Evolutionary conservation across 2,329 filamentous ascomycete species (phyloP).

Genomic region (Hypoxylon sp.): DNA sequence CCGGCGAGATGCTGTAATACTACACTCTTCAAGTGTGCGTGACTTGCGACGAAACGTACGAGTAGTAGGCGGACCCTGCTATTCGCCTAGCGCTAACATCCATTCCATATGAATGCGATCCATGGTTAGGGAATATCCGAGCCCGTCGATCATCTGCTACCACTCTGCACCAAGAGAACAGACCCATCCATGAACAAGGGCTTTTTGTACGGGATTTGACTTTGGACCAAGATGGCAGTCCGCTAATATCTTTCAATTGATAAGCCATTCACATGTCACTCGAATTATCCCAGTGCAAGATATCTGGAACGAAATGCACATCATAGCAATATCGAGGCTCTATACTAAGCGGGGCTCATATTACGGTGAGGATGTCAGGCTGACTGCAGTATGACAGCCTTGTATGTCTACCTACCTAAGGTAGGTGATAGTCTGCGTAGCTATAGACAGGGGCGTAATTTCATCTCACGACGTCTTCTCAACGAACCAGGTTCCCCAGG

Average conservation of each 20-base stretch:
- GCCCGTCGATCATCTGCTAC: conserved; percentile 23
- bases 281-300: neutral
- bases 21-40: conserved; percentile 5
- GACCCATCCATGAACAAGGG: conserved; percentile 2
- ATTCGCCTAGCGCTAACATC: conserved; percentile 16
- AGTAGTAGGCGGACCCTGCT: conserved; percentile 10
- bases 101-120: conserved; percentile 19
- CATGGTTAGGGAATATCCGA: conserved; percentile 28
- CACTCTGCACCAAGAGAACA: conserved; percentile 7
- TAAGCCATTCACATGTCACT: conserved; percentile 7
- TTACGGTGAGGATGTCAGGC: conserved; percentile 1
- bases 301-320: conserved; percentile 12
- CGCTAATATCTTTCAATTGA: conserved; percentile 11
- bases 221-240: conserved; percentile 11
- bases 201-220: conserved; percentile 10
- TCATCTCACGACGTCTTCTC: conserved; percentile 3
- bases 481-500: neutral
- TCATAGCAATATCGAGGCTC: conserved; percentile 14
- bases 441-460: neutral
- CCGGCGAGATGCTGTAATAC: conserved; percentile 14
- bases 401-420: neutral
- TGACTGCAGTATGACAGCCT: conserved; percentile 1
- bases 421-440: neutral
- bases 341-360: conserved; percentile 17
- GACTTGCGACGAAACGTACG: conserved; percentile 24